Percentiles rank a stretch among this genome's conserved stretches.
Evolutionary conservation across 2,329 filamentous ascomycete species (phyloP).

Genomic region (Aspergillus sp.): DNA sequence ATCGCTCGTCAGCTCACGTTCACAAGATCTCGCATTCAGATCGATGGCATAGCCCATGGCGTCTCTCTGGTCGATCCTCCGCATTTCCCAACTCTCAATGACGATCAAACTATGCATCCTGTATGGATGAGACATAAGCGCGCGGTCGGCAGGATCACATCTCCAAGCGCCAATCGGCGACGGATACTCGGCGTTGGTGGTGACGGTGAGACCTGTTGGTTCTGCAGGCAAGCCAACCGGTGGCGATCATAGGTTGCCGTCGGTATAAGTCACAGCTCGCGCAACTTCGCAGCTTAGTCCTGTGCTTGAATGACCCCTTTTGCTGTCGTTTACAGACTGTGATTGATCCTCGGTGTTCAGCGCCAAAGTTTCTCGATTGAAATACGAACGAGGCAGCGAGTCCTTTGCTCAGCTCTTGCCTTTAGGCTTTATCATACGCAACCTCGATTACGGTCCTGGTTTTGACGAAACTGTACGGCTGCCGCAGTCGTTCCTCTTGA

Average conservation of each 20-base stretch:
- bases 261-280: conserved; percentile 16
- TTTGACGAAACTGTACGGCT: neutral
- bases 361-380: neutral
- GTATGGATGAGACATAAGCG: conserved; percentile 17
- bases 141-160: conserved; percentile 17
- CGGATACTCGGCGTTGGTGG: conserved; percentile 9
- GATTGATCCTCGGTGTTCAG: conserved; percentile 5
- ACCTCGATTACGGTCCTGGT: neutral
- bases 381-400: neutral
- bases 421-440: conserved; percentile 4
- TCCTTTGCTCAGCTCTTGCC: conserved; percentile 1
- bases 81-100: neutral
- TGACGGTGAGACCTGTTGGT: conserved; percentile 16
- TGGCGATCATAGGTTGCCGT: conserved; percentile 21
- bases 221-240: conserved; percentile 14
- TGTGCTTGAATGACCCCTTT: neutral
- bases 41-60: conserved; percentile 3
- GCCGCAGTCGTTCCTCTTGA: too few relatives aligned
- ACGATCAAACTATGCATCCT: neutral
- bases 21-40: neutral
- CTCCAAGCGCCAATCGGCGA: conserved; percentile 18
- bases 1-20: neutral
- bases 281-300: conserved; percentile 5
- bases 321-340: neutral
- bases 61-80: conserved; percentile 14